A percentile compares a stretch with the other conserved stretches of the same genome.
These are phyloP conservation scores for Lipomyces sp. DNA, from an alignment of 805 yeast species.

Conservation along the genomic window DNA sequence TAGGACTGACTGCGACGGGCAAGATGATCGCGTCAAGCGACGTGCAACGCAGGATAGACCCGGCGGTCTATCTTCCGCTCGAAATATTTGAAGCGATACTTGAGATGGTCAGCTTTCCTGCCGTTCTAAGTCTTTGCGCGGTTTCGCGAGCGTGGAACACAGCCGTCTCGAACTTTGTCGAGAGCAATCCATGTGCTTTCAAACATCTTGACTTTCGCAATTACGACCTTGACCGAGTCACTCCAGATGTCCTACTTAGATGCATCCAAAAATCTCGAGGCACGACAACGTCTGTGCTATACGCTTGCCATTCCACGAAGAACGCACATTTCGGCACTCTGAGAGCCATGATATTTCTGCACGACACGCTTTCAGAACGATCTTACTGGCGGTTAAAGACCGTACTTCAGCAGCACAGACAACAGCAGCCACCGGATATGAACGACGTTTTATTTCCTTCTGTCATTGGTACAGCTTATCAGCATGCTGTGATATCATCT, in stretches of 20 bases:
- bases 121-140: background rate
- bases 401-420: background rate
- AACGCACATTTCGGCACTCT: conserved; percentile 16
- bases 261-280: conserved; percentile 14
- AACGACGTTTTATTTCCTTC: background rate
- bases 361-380: conserved; percentile 13
- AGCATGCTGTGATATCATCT: background rate
- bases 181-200: conserved; percentile 17
- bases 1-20: no score
- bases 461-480: background rate
- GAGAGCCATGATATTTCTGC: conserved; percentile 22
- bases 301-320: conserved; percentile 21
- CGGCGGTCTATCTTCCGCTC: conserved; percentile 12
- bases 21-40: background rate
- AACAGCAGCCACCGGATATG: background rate
- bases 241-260: conserved; percentile 13
- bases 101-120: conserved; percentile 11
- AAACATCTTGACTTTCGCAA: conserved; percentile 17
- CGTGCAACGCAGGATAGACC: conserved; percentile 7
- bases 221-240: conserved; percentile 18
- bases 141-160: conserved; percentile 10
- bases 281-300: conserved; percentile 11
- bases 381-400: conserved; percentile 7
- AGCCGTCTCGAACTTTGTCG: conserved; percentile 12
- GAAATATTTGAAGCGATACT: conserved; percentile 17